Base-by-base conservation (phyloP, 805 yeast genomes). In the Lipomyces mesembrius region DNA sequence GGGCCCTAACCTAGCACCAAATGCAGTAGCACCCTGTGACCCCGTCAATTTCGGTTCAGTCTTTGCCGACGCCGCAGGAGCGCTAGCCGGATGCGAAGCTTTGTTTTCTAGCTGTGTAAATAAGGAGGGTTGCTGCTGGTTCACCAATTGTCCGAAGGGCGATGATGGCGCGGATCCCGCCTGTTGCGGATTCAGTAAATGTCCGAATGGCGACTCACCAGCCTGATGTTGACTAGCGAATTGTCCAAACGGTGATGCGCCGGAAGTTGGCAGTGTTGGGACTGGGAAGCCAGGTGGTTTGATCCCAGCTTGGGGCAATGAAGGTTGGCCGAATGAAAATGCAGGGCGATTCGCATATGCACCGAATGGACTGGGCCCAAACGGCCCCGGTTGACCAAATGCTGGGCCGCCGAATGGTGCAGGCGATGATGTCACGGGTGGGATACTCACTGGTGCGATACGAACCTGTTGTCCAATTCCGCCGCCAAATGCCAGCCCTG, bases 201-300 rank as follows among this genome's bases (percentile, higher is more conserved):
- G 55, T 51, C n/a, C 62, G 32, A 66, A 63, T 63, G 32, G 56
- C 25, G 34, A 51, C 14, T 17, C 73, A 2, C 43, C 53, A 14
- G 67, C 22, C 53, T 35, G 59, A 37, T 20, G 58, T 65, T 39
- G 59, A 59, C 35, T 22, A 56, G 57, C 62, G 20, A 2, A 66
- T 20, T 49, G 43, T 17, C 71, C 74, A 55, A 69, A 62, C 1
- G 71, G 46, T 52, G 72, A 17, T 20, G 55, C 27, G 11, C 2
- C n/a, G 27, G 22, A 56, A 9, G 17, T 54, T 65, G 49, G 49
- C n/a, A 17, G 8, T 9, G 49, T 22, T 43, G 49, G 49, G 7
- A 43, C 49, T 2, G 49, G 49, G 49, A 43, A 43, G n/a, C n/a
- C n/a, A n/a, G n/a, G n/a, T n/a, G n/a, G n/a, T n/a, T n/a, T n/a